Evolutionary conservation across 768 basidiomycete genomes (phyloP).

Genomic region (Xerocomus spinulosus): DNA sequence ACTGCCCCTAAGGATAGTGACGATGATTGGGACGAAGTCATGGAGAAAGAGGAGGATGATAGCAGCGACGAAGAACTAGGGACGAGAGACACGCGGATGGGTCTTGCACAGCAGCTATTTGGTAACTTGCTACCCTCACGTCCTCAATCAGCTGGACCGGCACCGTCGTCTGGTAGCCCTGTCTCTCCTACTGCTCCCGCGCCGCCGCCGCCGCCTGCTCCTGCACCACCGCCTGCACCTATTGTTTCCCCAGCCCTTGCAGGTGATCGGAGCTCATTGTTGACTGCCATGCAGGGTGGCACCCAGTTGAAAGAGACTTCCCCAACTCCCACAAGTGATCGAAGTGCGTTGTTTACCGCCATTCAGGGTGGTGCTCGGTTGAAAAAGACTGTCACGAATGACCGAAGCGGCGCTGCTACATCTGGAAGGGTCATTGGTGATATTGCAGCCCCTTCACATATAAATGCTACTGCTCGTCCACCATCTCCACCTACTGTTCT

Average conservation of each 20-base stretch:
- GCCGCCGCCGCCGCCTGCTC: constrained; percentile 37
- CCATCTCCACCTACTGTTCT: constrained; percentile 22
- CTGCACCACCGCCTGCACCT: constrained; percentile 37
- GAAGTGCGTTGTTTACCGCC: constrained; percentile 64
- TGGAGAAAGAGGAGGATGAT: constrained; percentile 66
- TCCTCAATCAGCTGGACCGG: constrained; percentile 51
- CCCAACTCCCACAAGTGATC: constrained; percentile 46
- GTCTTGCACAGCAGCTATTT: constrained; percentile 78
- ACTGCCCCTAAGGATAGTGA: constrained; percentile 57
- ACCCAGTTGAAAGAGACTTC: constrained; percentile 28
- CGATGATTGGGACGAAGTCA: constrained; percentile 83
- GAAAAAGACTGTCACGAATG: constrained; percentile 74
- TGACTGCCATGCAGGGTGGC: constrained; percentile 81
- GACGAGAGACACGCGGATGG: constrained; percentile 57
- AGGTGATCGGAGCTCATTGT: constrained; percentile 59
- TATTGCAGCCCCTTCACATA: constrained; percentile 62
- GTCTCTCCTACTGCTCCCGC: constrained; percentile 33
- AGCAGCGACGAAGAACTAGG: constrained; percentile 77
- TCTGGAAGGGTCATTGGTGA: constrained; percentile 81
- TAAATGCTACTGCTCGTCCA: constrained; percentile 45
- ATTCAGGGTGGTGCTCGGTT: constrained; percentile 77
- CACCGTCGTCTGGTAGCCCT: constrained; percentile 16
- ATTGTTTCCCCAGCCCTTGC: constrained; percentile 32
- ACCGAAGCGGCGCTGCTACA: constrained; percentile 66
- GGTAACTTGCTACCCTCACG: constrained; percentile 59